Conservation (phyloP, 768 basidiomycete species). For the Austroboletus eburneus region DNA sequence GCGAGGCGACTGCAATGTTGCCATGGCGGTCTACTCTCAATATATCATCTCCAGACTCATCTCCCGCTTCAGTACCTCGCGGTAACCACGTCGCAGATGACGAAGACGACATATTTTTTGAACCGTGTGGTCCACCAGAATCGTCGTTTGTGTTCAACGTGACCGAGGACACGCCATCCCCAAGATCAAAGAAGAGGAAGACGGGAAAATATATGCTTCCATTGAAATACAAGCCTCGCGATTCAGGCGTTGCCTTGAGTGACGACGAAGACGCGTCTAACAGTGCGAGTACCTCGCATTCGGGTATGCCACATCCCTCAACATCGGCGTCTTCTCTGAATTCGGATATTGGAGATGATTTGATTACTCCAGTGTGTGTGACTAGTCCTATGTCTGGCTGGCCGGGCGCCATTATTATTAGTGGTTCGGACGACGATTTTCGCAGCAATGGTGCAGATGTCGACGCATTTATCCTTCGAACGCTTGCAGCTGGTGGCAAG, state of each 20-base stretch:
- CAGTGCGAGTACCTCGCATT: constrained; percentile 18
- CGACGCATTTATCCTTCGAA: constrained; percentile 70
- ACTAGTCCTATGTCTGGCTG: constrained; percentile 58
- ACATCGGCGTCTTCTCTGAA: constrained; percentile 59
- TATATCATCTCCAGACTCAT: constrained; percentile 49
- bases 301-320: constrained; percentile 52
- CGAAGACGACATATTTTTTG: constrained; percentile 58
- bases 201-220: constrained; percentile 37
- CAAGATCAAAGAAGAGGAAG: constrained; percentile 34
- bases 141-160: constrained; percentile 57
- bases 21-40: constrained; percentile 37
- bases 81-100: constrained; percentile 31
- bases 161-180: constrained; percentile 56
- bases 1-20: constrained; percentile 26
- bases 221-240: constrained; percentile 68
- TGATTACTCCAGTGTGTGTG: constrained; percentile 64
- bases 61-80: constrained; percentile 36
- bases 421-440: constrained; percentile 39
- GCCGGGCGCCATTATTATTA: constrained; percentile 45
- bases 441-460: constrained; percentile 39
- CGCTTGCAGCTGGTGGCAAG: constrained; percentile 57
- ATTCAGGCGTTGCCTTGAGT: constrained; percentile 60
- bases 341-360: constrained; percentile 55
- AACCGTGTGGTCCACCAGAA: constrained; percentile 38
- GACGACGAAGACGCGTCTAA: constrained; percentile 48